These are phyloP conservation scores for Pseudogymnoascus sp. DNA, from an alignment of 2,329 filamentous ascomycete species.

Conservation along the genomic window DNA sequence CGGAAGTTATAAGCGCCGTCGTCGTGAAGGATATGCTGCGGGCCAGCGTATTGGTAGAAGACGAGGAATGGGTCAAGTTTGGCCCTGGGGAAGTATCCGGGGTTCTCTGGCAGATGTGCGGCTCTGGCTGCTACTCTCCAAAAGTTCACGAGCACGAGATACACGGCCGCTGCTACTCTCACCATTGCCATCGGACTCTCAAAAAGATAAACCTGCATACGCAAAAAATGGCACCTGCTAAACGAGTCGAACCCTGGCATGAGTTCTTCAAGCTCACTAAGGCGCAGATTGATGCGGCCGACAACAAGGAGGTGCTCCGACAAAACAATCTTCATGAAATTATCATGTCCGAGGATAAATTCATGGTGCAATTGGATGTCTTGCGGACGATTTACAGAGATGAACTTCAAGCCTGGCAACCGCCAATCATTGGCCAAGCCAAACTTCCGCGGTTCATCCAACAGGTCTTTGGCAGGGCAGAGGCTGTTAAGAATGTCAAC, in stretches of 20 bases:
- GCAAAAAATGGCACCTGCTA: slow-evolving; percentile 58
- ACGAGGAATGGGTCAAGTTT: slow-evolving; percentile 98
- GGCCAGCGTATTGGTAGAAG: slow-evolving; percentile 67
- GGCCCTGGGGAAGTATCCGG: slow-evolving; percentile 72
- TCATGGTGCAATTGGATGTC: slow-evolving; percentile 82
- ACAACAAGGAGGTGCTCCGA: slow-evolving; percentile 81
- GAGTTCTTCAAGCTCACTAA: slow-evolving; percentile 79
- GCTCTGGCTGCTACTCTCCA: slow-evolving; percentile 81
- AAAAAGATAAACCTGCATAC: slow-evolving; percentile 87
- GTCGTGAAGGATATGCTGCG: slow-evolving; percentile 75
- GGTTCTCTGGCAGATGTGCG: slow-evolving; percentile 87
- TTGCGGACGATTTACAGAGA: slow-evolving; percentile 80
- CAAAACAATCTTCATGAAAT: slow-evolving; percentile 96
- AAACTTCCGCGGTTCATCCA: slow-evolving; percentile 70
- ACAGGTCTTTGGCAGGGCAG: slow-evolving; percentile 84
- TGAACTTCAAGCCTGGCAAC: slow-evolving; percentile 61
- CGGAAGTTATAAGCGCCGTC: slow-evolving; percentile 70
- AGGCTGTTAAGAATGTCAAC: slow-evolving; percentile 81
- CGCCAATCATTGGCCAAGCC: slow-evolving; percentile 71
- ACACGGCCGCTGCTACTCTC: slow-evolving; percentile 77
- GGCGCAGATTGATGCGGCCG: slow-evolving; percentile 59
- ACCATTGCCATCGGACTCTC: slow-evolving; percentile 86
- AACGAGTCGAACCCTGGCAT: slow-evolving; percentile 69
- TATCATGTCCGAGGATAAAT: slow-evolving; percentile 83
- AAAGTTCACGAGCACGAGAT: slow-evolving; percentile 60